A percentile compares a stretch with the other conserved stretches of the same genome.
phyloP scores from a whole-genome alignment of 2,329 filamentous ascomycete genomes.

The Ophiostoma perfectum region DNA sequence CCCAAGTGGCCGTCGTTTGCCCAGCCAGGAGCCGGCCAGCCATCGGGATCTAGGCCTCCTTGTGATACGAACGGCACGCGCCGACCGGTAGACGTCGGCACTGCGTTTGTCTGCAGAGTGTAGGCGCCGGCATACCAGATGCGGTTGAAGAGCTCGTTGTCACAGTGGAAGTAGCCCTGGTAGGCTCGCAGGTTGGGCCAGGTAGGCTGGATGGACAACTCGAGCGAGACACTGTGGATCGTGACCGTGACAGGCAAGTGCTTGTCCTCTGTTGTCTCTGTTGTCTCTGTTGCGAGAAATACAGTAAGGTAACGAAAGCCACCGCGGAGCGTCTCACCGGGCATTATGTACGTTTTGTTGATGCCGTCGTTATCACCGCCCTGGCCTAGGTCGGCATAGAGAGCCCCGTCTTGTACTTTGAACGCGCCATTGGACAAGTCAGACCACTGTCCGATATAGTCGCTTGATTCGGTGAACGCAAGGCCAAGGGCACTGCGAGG shows the following conservation, averaged over 20 bases:
- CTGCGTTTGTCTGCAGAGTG: slow-evolving; percentile 38
- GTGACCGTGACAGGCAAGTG: slow-evolving; percentile 20
- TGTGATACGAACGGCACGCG: slow-evolving; percentile 31
- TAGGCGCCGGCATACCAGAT: slow-evolving; percentile 50
- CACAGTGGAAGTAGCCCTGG: slow-evolving; percentile 49
- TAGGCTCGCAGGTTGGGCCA: slow-evolving; percentile 47
- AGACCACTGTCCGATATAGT: slow-evolving; percentile 43
- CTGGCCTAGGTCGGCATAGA: slow-evolving; percentile 36
- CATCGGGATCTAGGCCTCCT: neutral
- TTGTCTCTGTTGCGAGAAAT: slow-evolving; percentile 32
- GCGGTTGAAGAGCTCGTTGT: slow-evolving; percentile 46
- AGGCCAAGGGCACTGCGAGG: slow-evolving; percentile 35
- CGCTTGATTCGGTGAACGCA: slow-evolving; percentile 45
- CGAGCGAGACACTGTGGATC: slow-evolving; percentile 35
- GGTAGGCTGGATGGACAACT: slow-evolving; percentile 38
- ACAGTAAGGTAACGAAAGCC: slow-evolving; percentile 50
- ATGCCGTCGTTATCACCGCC: slow-evolving; percentile 17
- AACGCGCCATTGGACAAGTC: slow-evolving; percentile 45
- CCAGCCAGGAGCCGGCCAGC: slow-evolving; percentile 33
- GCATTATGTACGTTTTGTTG: slow-evolving; percentile 38
- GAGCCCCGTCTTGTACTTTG: slow-evolving; percentile 42
- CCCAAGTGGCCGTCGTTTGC: slow-evolving; percentile 34
- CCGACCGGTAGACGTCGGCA: slow-evolving; percentile 33
- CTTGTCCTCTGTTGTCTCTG: slow-evolving; percentile 3
- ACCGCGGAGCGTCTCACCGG: slow-evolving; percentile 41